Base-by-base conservation (phyloP, 495 filamentous ascomycete species). In the Daldinia concentrica region DNA sequence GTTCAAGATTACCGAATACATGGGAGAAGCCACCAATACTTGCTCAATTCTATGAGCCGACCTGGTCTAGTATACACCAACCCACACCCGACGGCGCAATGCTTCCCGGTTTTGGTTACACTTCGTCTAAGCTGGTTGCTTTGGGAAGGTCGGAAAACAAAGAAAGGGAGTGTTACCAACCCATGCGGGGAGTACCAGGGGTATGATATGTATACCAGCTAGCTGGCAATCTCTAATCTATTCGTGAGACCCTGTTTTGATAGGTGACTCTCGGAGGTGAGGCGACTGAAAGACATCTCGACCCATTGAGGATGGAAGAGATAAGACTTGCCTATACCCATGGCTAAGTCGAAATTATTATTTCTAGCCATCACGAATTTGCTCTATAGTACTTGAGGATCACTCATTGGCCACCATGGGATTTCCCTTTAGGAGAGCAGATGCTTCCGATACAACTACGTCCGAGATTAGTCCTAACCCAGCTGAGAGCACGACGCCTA, bases 111-210 rank as follows among this genome's bases (percentile, higher is more conserved):
- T 41, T 60, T 63, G 48, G 57, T 34, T 32, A 62, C 56, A 17
- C 56, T 32, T 73, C n/a, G 17, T 45, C 32, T 17, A 19, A 43
- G 39, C 61, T 65, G 60, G 45, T 43, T 64, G 59, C 37, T 59
- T 72, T 51, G 4, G 71, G 71, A 73, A 73, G 71, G 71, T 73
- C 71, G 41, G 62, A 66, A 69, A 63, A 69, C 27, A 51, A 57
- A 37, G 30, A n/a, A 43, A 34, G 11, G 27, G 60, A 45, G 24
- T 39, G 30, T 19, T 50, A 26, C 22, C 15, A 43, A 51, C 39
- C 17, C 32, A 62, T 58, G 62, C 61, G 61, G 36, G 66, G 66
- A 24, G 63, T 14, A 6, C 14, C 62, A 27, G 43, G 43, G 69
- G 36, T 62, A 9, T 34, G 50, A 43, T 14, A 30, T 73, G 36